Evolutionary conservation across 2,329 filamentous ascomycete species (phyloP).

Genomic region (Zymoseptoria crescenta): DNA sequence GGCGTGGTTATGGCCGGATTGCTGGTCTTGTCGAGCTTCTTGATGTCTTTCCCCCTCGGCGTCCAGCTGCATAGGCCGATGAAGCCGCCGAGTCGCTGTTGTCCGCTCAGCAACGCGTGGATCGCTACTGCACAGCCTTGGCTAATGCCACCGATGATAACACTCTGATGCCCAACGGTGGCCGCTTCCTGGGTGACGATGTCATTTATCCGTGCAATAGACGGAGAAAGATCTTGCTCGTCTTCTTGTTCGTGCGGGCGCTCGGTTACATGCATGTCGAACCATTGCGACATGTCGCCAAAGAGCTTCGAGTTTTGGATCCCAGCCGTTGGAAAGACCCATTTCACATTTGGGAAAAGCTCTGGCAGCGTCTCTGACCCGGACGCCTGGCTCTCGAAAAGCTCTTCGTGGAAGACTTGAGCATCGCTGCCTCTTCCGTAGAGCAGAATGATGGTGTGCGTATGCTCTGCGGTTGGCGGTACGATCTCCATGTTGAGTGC

Average conservation of each 20-base stretch:
- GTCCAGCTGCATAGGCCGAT: slow-evolving; percentile 19
- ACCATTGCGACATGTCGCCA: slow-evolving; percentile 32
- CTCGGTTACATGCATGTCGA: slow-evolving; percentile 30
- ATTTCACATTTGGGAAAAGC: slow-evolving; percentile 30
- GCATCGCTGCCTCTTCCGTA: slow-evolving; percentile 39
- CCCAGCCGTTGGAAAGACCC: slow-evolving; percentile 31
- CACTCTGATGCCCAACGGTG: slow-evolving; percentile 12
- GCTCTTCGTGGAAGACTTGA: slow-evolving; percentile 34
- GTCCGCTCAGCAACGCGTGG: slow-evolving; percentile 11
- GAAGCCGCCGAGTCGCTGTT: slow-evolving; percentile 13
- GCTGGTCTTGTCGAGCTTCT: neutral
- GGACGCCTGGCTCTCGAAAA: slow-evolving; percentile 32
- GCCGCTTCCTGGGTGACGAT: slow-evolving; percentile 11
- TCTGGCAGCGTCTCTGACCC: slow-evolving; percentile 25
- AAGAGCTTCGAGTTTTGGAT: slow-evolving; percentile 15
- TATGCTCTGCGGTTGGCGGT: slow-evolving; percentile 24
- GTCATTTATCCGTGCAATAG: slow-evolving; percentile 7
- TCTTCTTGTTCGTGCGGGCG: slow-evolving; percentile 21
- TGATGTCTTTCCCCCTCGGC: slow-evolving; percentile 4
- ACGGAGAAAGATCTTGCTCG: slow-evolving; percentile 7
- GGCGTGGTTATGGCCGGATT: slow-evolving; percentile 10
- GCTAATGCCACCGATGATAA: slow-evolving; percentile 19
- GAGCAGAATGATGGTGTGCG: slow-evolving; percentile 42
- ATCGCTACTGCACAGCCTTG: slow-evolving; percentile 19
- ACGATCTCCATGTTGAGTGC: slow-evolving; percentile 1